Percentiles rank a stretch among this genome's conserved stretches.
Conservation (phyloP, 495 filamentous ascomycete genomes). For the Neurospora intermedia region DNA sequence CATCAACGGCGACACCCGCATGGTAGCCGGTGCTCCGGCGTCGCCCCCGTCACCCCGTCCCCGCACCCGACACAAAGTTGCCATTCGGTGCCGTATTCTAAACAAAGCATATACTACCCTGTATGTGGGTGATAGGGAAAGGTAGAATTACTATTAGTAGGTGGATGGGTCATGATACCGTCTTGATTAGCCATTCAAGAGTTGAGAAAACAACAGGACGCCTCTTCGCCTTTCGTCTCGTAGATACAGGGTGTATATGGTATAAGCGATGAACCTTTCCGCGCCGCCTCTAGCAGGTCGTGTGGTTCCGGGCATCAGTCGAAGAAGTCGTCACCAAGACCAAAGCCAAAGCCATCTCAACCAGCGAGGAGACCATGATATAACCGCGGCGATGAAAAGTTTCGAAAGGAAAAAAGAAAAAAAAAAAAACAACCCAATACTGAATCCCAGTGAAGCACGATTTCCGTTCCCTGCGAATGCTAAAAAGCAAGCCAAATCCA, state of each 20-base stretch:
- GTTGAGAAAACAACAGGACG: constrained; percentile 12
- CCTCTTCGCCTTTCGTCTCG: constrained; percentile 23
- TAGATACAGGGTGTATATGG: constrained; percentile 28
- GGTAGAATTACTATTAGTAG: constrained; percentile 1
- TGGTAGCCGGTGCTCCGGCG: constrained; percentile 1
- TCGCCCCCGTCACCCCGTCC: constrained; percentile 8
- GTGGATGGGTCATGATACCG: constrained; percentile 11
- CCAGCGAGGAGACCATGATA: constrained; percentile 15
- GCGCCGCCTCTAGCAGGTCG: constrained; percentile 8
- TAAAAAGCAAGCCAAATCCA: constrained; percentile 21
- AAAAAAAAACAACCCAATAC: constrained; percentile 24
- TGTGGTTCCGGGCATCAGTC: constrained; percentile 10
- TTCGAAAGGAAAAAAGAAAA: constrained; percentile 13
- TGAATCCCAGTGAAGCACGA: constrained; percentile 17
- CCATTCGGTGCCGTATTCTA: background rate
- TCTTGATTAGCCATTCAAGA: constrained; percentile 26
- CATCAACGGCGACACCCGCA: background rate
- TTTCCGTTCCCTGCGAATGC: constrained; percentile 18
- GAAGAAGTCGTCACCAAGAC: constrained; percentile 8
- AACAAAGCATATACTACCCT: background rate
- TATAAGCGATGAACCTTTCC: constrained; percentile 1
- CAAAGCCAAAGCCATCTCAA: constrained; percentile 6
- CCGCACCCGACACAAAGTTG: background rate
- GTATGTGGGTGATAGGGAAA: background rate
- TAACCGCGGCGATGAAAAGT: background rate